Conservation (phyloP, 139 green algal genomes). For the Eudorina sp. region DNA sequence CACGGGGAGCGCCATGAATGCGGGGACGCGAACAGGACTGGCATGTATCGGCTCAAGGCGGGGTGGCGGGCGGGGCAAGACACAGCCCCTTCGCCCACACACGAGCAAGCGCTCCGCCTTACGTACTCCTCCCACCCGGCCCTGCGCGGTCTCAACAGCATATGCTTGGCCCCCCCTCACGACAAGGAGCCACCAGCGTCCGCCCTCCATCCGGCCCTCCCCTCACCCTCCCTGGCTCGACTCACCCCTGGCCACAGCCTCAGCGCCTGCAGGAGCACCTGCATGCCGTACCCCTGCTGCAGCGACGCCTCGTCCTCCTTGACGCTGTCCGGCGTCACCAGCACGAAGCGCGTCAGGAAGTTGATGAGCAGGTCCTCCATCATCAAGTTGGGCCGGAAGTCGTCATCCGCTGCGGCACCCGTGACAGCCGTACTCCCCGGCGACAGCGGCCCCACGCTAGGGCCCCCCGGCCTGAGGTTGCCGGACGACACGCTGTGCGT, state of each 20-base stretch:
- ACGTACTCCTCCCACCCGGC: no score
- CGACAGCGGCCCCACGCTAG: no score
- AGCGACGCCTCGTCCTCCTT: conserved; percentile 53
- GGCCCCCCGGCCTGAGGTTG: background rate
- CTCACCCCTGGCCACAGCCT: conserved; percentile 54
- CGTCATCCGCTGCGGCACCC: background rate
- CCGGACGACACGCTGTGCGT: conserved; percentile 1
- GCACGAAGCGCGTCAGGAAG: conserved; percentile 91
- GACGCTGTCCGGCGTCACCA: conserved; percentile 33
- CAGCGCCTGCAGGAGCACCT: conserved; percentile 61
- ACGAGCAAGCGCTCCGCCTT: no score
- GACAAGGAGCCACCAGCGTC: no score
- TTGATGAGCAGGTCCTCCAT: conserved; percentile 91
- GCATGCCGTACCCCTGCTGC: conserved; percentile 58
- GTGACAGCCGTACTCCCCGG: background rate
- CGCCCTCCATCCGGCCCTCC: background rate
- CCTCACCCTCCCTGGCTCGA: background rate
- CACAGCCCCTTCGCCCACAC: no score
- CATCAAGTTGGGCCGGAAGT: conserved; percentile 31
- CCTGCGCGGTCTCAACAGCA: no score
- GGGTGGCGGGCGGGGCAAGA: no score
- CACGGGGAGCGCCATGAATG: no score
- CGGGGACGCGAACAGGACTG: no score
- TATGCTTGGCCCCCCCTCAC: no score
- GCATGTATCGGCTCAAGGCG: no score